Conservation (phyloP, 352 stramenopile genomes). For the Phytophthora syringae region DNA sequence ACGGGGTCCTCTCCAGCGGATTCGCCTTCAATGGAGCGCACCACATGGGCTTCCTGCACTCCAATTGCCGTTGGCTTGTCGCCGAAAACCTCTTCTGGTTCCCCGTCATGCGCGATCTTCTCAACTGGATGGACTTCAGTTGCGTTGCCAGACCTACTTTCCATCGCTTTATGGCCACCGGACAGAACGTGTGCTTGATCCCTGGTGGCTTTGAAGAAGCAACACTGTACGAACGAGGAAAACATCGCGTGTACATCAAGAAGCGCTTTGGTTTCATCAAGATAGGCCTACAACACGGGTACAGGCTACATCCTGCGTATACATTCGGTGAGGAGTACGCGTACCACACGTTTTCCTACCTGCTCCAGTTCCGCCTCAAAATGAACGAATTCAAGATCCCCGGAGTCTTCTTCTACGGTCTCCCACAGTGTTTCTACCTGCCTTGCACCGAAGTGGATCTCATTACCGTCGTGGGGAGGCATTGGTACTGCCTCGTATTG, state of each 20-base stretch:
- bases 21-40: constrained; percentile 59
- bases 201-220: constrained; percentile 96
- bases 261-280: constrained; percentile 93
- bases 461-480: constrained; percentile 91
- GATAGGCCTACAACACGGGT: constrained; percentile 89
- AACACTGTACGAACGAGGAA: constrained; percentile 75
- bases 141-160: constrained; percentile 55
- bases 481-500: constrained; percentile 86
- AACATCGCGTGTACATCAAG: constrained; percentile 91
- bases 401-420: constrained; percentile 79
- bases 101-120: constrained; percentile 57
- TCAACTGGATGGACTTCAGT: constrained; percentile 62
- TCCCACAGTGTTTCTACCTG: constrained; percentile 82
- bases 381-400: constrained; percentile 89
- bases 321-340: constrained; percentile 91
- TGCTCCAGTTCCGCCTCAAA: constrained; percentile 73
- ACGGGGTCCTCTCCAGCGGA: constrained; percentile 60
- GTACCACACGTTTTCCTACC: constrained; percentile 83
- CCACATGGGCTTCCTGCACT: constrained; percentile 47
- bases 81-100: constrained; percentile 71
- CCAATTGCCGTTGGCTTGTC: constrained; percentile 63
- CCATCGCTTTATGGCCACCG: constrained; percentile 43
- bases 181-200: constrained; percentile 75
- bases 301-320: constrained; percentile 90
- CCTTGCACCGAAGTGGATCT: constrained; percentile 75